Base-by-base conservation (phyloP, 2,329 filamentous ascomycete genomes). In the Pestalotiopsis sp. region DNA sequence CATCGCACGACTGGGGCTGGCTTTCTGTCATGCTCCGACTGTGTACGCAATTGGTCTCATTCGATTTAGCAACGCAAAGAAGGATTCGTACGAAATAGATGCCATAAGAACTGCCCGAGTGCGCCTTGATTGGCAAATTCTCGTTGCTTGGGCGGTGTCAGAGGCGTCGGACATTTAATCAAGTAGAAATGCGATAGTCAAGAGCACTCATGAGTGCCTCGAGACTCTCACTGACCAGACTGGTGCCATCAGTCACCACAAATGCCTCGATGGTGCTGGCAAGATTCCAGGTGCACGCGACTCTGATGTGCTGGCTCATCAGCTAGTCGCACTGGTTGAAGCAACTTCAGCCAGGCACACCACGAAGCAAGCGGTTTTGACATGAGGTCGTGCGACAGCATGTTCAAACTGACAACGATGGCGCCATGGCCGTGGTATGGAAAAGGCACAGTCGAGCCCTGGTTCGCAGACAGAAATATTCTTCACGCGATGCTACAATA, bases 101-200 rank as follows among this genome's bases (percentile, higher is more conserved):
- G 84, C 87, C 87, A 91, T 91, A 91, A 92, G 90, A 92, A 85
- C 90, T 91, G 90, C 88, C 89, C 87, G 86, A 83, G 89, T 86
- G 86, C 83, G 78, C 72, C 73, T 69, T 81, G 80, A 17, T 74
- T 78, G 76, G 73, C 69, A 76, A 77, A 71, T 70, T 65, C 17
- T 66, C 70, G 84, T 93, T 92, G 89, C 89, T 88, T 87, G 88
- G 91, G 90, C 91, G 89, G 92, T 90, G 92, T 95, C 92, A 94
- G 92, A 94, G 89, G 91, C 83, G 87, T 87, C 90, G 84, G 76
- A 94, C 92, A 94, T 89, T 70, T 52, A 31, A 56, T 61, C 17
- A 20, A 36, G 49, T n/a, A 65, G 23, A 57, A 4, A 23, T n/a
- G 31, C 31, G 27, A 17, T 65, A 39, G 41, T 39, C 49, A 13